Percentiles rank a stretch among this genome's conserved stretches.
Conservation (phyloP, 306 rosid genomes). For the Corylus avellana region DNA sequence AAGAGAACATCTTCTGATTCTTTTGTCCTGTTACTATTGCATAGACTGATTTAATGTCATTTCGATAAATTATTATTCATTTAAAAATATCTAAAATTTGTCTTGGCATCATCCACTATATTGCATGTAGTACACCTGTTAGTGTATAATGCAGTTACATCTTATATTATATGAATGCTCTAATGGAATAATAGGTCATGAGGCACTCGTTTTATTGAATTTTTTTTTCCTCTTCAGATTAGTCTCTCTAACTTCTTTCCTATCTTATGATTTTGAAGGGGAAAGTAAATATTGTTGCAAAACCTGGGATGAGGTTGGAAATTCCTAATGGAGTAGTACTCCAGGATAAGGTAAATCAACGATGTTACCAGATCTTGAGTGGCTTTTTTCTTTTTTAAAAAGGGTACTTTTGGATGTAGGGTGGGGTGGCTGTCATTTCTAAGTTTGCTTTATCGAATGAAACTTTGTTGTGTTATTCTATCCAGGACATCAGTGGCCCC, state of each 20-base stretch:
- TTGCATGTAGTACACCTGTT: not conserved
- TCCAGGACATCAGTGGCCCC: constrained; percentile 57
- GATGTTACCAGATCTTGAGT: not conserved
- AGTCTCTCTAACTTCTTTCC: constrained; percentile 15
- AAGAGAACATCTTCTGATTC: not conserved
- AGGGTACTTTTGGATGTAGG: not conserved
- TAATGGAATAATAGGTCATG: not conserved
- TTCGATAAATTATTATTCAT: too few relatives aligned
- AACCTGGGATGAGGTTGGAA: constrained; percentile 65
- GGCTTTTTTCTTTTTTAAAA: not conserved
- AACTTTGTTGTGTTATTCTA: constrained; percentile 8
- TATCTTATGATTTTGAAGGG: constrained; percentile 47
- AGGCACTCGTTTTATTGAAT: not conserved
- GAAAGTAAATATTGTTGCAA: constrained; percentile 54
- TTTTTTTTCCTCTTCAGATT: not conserved
- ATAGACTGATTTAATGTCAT: not conserved
- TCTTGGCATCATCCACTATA: not conserved
- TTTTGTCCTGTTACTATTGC: not conserved
- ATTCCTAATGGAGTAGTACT: constrained; percentile 64
- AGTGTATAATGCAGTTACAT: not conserved
- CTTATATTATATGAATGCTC: not conserved
- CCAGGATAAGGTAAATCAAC: constrained; percentile 56
- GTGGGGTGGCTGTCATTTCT: not conserved
- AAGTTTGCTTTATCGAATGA: not conserved
- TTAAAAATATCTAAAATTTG: too few relatives aligned